These are phyloP conservation scores for Lepraria neglecta DNA, from an alignment of 495 filamentous ascomycete species.

Conservation along the genomic window DNA sequence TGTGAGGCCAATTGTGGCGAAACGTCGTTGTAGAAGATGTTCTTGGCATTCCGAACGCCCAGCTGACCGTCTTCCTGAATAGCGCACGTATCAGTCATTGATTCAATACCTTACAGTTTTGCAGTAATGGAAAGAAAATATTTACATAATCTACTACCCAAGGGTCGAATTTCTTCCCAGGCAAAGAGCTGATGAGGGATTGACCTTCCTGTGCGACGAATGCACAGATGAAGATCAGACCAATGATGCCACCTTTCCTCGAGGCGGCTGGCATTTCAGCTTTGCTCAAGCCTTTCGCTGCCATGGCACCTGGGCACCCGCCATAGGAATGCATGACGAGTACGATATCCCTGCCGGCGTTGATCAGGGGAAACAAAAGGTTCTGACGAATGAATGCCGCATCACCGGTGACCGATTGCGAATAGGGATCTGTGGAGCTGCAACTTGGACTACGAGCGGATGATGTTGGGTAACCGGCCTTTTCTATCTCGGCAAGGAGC, in stretches of 20 bases:
- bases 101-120: not conserved
- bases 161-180: not conserved
- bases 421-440: slow-evolving; percentile 10
- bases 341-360: slow-evolving; percentile 30
- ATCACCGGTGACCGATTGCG: slow-evolving; percentile 15
- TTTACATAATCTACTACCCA: slow-evolving; percentile 15
- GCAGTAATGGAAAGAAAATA: not conserved
- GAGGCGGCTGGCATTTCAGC: slow-evolving; percentile 24
- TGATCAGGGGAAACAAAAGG: slow-evolving; percentile 12
- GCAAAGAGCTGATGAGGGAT: not conserved
- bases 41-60: slow-evolving; percentile 10
- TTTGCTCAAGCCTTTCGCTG: slow-evolving; percentile 25
- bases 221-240: slow-evolving; percentile 31
- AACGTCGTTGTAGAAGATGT: slow-evolving; percentile 25
- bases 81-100: not conserved
- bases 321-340: slow-evolving; percentile 36
- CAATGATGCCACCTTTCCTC: slow-evolving; percentile 30
- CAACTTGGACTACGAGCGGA: slow-evolving; percentile 37
- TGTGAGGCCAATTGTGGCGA: slow-evolving; percentile 3
- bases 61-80: slow-evolving; percentile 18
- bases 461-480: slow-evolving; percentile 35
- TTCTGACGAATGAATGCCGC: slow-evolving; percentile 10
- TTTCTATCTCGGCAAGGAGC: slow-evolving; percentile 34
- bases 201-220: slow-evolving; percentile 30
- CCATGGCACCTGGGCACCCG: slow-evolving; percentile 31